These are phyloP conservation scores for Fraxinus dipetala DNA, from an alignment of 305 asterid genomes.

Conservation along the genomic window DNA sequence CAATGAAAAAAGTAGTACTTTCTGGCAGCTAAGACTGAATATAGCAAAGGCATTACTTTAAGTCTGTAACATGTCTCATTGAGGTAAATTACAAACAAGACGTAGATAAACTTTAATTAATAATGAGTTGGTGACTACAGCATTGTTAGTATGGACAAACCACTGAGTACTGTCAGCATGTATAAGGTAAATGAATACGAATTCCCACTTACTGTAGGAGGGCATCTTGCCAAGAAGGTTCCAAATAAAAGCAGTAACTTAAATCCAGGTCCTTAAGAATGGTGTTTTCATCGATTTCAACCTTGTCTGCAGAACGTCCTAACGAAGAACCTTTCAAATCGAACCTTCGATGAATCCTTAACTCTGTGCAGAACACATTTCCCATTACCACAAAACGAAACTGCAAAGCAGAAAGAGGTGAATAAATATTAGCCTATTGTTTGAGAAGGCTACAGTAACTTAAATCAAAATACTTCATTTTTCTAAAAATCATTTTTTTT, in stretches of 20 bases:
- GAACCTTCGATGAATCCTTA: conserved; percentile 87
- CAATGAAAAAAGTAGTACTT: background rate
- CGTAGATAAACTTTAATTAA: background rate
- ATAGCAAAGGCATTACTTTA: background rate
- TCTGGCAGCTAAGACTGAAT: background rate
- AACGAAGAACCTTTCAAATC: conserved; percentile 94
- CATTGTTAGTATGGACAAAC: background rate
- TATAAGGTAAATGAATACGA: background rate
- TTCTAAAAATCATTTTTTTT: background rate
- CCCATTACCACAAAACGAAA: conserved; percentile 98
- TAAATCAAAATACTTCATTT: conserved; percentile 4
- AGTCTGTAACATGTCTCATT: background rate
- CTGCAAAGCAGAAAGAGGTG: conserved; percentile 42
- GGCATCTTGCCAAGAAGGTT: conserved; percentile 79
- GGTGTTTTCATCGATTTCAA: conserved; percentile 85
- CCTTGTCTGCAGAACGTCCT: conserved; percentile 92
- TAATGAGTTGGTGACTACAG: background rate
- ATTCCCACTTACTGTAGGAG: conserved; percentile 57
- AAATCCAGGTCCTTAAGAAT: conserved; percentile 95
- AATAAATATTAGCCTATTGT: conserved; percentile 18
- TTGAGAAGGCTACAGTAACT: conserved; percentile 5
- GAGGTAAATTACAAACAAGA: background rate
- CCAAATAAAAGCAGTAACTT: conserved; percentile 88
- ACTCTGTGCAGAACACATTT: conserved; percentile 94
- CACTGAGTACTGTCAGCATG: background rate